A percentile compares a stretch with the other conserved stretches of the same genome.
Evolutionary conservation across 2,329 filamentous ascomycete genomes (phyloP).

Genomic region (Macrophomina tecta): DNA sequence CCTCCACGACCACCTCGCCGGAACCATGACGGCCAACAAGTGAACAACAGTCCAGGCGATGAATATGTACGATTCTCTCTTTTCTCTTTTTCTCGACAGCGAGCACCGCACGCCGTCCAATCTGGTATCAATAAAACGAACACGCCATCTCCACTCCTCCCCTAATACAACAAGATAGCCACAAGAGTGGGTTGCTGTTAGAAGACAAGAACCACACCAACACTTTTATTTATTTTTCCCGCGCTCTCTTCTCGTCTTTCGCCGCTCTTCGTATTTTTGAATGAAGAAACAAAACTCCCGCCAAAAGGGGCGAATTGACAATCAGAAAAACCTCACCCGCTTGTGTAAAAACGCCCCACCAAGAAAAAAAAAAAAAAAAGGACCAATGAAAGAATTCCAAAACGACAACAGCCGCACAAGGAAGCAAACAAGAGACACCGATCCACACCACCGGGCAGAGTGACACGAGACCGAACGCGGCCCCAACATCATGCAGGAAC

Average conservation of each 20-base stretch:
- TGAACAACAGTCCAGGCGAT: neutral
- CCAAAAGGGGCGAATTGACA: neutral
- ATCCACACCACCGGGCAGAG: no score
- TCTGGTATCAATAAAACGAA: slow-evolving; percentile 6
- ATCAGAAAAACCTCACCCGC: neutral
- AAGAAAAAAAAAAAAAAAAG: no score
- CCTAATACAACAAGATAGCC: neutral
- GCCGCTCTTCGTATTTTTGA: neutral
- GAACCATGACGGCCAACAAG: neutral
- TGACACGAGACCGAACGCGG: no score
- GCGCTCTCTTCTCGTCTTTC: no score
- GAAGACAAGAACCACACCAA: neutral
- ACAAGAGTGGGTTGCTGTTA: neutral
- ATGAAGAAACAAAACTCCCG: neutral
- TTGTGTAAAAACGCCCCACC: no score
- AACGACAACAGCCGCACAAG: no score
- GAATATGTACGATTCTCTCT: neutral
- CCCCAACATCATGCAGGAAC: no score
- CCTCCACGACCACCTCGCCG: no score
- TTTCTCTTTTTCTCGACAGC: neutral
- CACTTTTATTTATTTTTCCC: neutral
- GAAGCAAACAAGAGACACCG: no score
- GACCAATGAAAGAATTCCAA: no score
- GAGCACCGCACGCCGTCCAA: neutral
- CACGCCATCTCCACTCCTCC: neutral